Evolutionary conservation across 805 yeast species (phyloP), one percentile per base, ranked within the genome.

Genomic region (Saccharomycodes ludwigii): DNA sequence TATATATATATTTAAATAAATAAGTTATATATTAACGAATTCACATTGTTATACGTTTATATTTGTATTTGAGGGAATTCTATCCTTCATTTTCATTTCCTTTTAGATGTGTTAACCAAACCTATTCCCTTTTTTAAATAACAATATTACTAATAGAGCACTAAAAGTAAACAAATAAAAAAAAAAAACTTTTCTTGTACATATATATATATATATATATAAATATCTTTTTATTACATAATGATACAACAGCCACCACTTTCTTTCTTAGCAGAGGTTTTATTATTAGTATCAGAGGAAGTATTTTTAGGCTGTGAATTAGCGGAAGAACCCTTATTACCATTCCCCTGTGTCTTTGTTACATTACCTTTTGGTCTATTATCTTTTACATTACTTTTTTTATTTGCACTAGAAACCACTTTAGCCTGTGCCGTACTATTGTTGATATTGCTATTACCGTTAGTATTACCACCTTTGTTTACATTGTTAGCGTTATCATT

Each of bases 201-300:
- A 22, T 8, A 11, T 5, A 24, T 24, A 24, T 13, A 24, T 24
- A 24, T 22, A 11, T 6, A 22, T 22, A 11, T 5, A 7, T 15
- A 24, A 15, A n/a, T n/a, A n/a, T n/a, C n/a, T n/a, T n/a, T n/a
- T n/a, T n/a, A n/a, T n/a, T n/a, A n/a, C n/a, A 17, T 14, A 34
- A 56, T 53, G 13, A 49, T 37, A 47, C 63, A 58, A 42, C 64
- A 59, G 6, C 54, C 50, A 34, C 60, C 56, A 15, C 53, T 39
- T 27, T 36, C 36, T 32, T 44, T 38, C 4, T 29, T 24, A 15
- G 33, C 22, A 11, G 41, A 11, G 13, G 31, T 12, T 14, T 24
- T n/a, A 13, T 30, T 10, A 16, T 29, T 30, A 5, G 36, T 16
- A n/a, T n/a, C n/a, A n/a, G n/a, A n/a, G n/a, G n/a, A n/a, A n/a